Evolutionary conservation across 2,329 filamentous ascomycete species (phyloP), one percentile per base, ranked within the genome.

Genomic region (Fusarium bulbicola): DNA sequence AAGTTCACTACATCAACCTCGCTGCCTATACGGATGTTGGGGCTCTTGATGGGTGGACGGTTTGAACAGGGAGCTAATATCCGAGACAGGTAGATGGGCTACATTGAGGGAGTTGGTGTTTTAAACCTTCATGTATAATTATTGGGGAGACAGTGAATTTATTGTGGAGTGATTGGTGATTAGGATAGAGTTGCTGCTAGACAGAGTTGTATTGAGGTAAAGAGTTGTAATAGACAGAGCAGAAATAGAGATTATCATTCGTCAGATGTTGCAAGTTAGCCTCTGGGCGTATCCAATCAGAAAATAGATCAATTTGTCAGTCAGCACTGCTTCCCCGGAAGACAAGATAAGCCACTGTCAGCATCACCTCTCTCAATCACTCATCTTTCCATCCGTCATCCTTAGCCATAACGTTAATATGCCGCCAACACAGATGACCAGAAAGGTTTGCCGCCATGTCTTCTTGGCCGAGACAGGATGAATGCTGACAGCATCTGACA

Each of bases 291-390:
- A 28, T 13, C 24, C 34, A 28, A 28, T 54, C 34, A 30, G 14
- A 16, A 4, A 3, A n/a, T 3, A 0, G 3, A 6, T 21, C 34
- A 56, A 66, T 57, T 60, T 60, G 47, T 60, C 47, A 60, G 47
- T 60, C 47, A 60, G 36, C 58, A 52, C 4, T n/a, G 30, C 47
- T 60, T 60, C 58, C 58, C 47, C 58, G 58, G 58, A 60, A 56
- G 47, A 50, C 30, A n/a, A 34, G n/a, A 50, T 26, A 34, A n/a
- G 21, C 57, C n/a, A 15, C 12, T 20, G 32, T 26, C 30, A 32
- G 21, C 30, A 21, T 42, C 20, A 30, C 26, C 7, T 18, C 20
- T 28, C 3, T n/a, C 20, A 14, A 16, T 28, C 32, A 16, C 14
- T 11, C 3, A 21, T 24, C 15, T 20, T 26, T 10, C n/a, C 5